Evolutionary conservation across 2,329 filamentous ascomycete species (phyloP).

Genomic region (Paracoccidioides lutzii): DNA sequence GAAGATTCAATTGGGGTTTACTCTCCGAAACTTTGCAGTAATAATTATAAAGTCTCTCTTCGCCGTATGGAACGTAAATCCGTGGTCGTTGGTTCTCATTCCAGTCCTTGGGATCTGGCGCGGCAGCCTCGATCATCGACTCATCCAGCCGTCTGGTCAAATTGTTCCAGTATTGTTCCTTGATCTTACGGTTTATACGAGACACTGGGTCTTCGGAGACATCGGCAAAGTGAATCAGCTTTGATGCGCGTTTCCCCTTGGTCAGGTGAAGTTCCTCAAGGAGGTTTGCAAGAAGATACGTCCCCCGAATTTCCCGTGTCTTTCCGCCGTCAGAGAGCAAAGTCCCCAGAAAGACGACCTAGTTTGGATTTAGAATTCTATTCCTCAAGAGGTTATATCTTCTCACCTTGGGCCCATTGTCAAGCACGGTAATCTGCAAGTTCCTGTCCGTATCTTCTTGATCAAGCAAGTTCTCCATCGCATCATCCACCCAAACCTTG

Average conservation of each 20-base stretch:
- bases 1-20: conserved; percentile 61
- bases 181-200: conserved; percentile 62
- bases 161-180: conserved; percentile 70
- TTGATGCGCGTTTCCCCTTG: conserved; percentile 60
- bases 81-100: conserved; percentile 67
- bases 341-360: conserved; percentile 64
- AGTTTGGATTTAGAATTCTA: conserved; percentile 5
- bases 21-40: conserved; percentile 62
- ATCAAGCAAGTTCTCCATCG: conserved; percentile 57
- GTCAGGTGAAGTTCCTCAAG: conserved; percentile 78
- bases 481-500: conserved; percentile 64
- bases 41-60: conserved; percentile 66
- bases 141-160: conserved; percentile 70
- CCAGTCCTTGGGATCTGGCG: conserved; percentile 74
- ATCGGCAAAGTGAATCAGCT: conserved; percentile 73
- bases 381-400: neutral
- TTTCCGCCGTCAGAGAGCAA: conserved; percentile 69
- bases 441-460: conserved; percentile 80
- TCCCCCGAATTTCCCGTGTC: conserved; percentile 53
- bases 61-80: conserved; percentile 69
- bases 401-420: conserved; percentile 65
- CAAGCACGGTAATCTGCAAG: conserved; percentile 86
- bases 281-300: conserved; percentile 82
- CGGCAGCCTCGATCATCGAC: conserved; percentile 56
- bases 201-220: conserved; percentile 76